phyloP scores from a whole-genome alignment of 225 moss, liverwort and hornwort species.

The Rhytidiadelphus loreus region DNA sequence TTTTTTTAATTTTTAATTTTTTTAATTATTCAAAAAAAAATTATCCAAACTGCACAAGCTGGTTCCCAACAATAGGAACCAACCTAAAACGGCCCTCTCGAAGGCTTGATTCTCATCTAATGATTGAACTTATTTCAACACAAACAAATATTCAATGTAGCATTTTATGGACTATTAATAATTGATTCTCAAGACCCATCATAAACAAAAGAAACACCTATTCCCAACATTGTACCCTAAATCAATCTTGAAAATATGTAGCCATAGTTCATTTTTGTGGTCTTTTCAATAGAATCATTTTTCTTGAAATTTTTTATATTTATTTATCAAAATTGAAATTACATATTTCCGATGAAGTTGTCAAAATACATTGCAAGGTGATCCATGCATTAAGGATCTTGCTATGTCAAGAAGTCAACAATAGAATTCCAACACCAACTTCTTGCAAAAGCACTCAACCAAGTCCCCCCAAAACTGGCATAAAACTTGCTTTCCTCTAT shows the following conservation, averaged over 20 bases:
- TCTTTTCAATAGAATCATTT: not conserved
- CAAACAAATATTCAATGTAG: too few relatives aligned
- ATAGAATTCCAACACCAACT: not conserved
- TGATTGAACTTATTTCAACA: too few relatives aligned
- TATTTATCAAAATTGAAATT: not conserved
- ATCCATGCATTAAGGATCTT: too few relatives aligned
- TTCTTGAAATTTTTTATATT: too few relatives aligned
- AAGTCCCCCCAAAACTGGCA: not conserved
- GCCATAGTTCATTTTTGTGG: not conserved
- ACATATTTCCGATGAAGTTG: not conserved
- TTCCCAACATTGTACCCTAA: fast-evolving
- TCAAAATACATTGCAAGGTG: too few relatives aligned
- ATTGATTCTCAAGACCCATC: not conserved
- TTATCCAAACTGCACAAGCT: too few relatives aligned
- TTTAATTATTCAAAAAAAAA: too few relatives aligned
- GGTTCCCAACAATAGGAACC: too few relatives aligned
- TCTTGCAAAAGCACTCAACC: not conserved
- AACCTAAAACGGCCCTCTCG: too few relatives aligned
- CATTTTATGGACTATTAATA: not conserved
- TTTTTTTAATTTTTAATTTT: too few relatives aligned
- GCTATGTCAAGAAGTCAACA: not conserved
- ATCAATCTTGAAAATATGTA: not conserved
- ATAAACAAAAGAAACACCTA: not conserved
- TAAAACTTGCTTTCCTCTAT: not conserved
- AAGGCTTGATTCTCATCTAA: too few relatives aligned